Evolutionary conservation across 257 asterid species (phyloP).

Genomic region (Handroanthus guayacan): DNA sequence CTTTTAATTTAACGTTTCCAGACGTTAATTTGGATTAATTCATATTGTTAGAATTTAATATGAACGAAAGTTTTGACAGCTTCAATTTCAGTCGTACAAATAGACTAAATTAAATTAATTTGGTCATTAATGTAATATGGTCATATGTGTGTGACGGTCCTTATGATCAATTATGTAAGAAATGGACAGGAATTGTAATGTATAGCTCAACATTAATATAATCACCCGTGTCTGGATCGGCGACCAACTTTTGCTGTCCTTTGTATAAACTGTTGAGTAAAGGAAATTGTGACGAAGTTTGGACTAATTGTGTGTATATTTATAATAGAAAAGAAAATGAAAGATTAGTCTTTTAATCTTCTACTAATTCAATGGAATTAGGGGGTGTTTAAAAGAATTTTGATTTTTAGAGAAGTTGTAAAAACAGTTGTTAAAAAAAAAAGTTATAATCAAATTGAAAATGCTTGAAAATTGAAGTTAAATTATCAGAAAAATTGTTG

Average conservation of each 20-base stretch:
- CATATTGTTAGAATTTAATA: conserved; percentile 8
- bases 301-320: too few species aligned
- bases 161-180: not conserved
- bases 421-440: too few species aligned
- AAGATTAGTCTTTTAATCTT: too few species aligned
- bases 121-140: not conserved
- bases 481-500: too few species aligned
- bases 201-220: not conserved
- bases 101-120: not conserved
- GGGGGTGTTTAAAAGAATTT: too few species aligned
- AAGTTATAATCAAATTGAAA: too few species aligned
- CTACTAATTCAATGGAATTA: too few species aligned
- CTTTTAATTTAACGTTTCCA: not conserved
- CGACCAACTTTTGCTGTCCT: not conserved
- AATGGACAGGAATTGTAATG: not conserved
- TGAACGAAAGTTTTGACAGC: not conserved
- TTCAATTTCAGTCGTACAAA: conserved; percentile 1
- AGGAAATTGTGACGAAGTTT: not conserved
- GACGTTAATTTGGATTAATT: not conserved
- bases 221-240: not conserved
- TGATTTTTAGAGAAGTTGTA: too few species aligned
- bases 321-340: too few species aligned
- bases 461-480: too few species aligned
- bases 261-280: not conserved
- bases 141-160: not conserved